Evolutionary conservation across 2,329 filamentous ascomycete genomes (phyloP).

Genomic region (Epichloe baconii): DNA sequence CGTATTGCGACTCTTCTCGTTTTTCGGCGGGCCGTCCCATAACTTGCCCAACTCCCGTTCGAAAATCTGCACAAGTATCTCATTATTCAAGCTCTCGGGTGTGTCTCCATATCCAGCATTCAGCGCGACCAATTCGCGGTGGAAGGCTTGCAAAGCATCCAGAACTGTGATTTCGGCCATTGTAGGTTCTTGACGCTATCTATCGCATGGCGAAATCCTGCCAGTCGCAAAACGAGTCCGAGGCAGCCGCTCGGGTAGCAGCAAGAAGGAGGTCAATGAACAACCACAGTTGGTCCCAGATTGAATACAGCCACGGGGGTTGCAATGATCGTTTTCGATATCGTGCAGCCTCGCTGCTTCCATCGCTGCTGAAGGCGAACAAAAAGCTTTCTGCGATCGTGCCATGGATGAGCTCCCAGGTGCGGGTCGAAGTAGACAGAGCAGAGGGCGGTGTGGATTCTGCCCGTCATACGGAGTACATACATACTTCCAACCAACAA

Average conservation of each 20-base stretch:
- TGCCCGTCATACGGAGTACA: constrained; percentile 13
- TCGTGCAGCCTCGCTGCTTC: constrained; percentile 20
- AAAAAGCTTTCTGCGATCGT: constrained; percentile 9
- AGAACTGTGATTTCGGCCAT: constrained; percentile 67
- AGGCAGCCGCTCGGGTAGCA: background rate
- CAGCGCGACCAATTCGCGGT: constrained; percentile 70
- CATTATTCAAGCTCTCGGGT: constrained; percentile 56
- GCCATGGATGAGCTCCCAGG: constrained; percentile 9
- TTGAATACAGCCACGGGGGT: constrained; percentile 4
- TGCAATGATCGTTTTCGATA: constrained; percentile 10
- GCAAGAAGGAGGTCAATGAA: background rate
- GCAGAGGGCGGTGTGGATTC: constrained; percentile 21
- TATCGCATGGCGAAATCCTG: constrained; percentile 32
- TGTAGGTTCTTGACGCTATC: constrained; percentile 28
- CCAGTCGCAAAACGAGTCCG: background rate
- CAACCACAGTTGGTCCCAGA: constrained; percentile 7
- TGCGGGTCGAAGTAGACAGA: constrained; percentile 17
- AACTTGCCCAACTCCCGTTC: constrained; percentile 58
- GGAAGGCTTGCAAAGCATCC: constrained; percentile 68
- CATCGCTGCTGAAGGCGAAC: constrained; percentile 10
- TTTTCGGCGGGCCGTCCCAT: constrained; percentile 63
- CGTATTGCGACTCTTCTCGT: constrained; percentile 58
- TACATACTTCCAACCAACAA: background rate
- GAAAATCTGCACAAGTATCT: constrained; percentile 56
- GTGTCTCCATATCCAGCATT: constrained; percentile 50